Base-by-base conservation (phyloP, 1,284 basidiomycete genomes). In the Apiotrichum laibachii region DNA sequence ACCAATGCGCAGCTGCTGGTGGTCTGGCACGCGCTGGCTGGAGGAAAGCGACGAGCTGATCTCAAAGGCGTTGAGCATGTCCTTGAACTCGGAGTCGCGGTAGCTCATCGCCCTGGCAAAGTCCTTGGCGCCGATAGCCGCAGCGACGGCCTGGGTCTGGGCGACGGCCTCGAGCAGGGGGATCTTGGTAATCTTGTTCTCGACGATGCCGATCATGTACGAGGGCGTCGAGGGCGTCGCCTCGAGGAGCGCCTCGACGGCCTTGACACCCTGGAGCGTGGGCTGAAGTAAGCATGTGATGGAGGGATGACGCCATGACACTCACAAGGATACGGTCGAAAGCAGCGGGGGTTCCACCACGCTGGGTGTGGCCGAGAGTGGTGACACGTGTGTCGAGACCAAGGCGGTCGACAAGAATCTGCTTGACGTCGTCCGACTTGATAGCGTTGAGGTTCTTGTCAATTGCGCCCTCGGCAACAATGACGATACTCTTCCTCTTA, bases 401-500 rank as follows among this genome's bases (percentile, higher is more conserved):
- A 34, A 99, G 85, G 13, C 89, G 84, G 39, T 96, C 86, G 1
- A 88, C 82, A 10, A 99, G 85, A 35, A 98, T 86, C 35, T 91
- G 83, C 79, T 93, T 97, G 78, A 99, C 87, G 71, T 92, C 86
- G 45, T 92, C 90, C 7, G 92, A 85, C 55, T 84, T 88, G 78
- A 99, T 98, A 21, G 91, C 92, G 50, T 96, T 87, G 53, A 98
- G 84, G 65, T 91, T 82, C 55, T 82, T 81, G 76, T 98, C 95
- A 57, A 90, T 86, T 13, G 95, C 95, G 31, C 95, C 96, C 67
- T 99, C 95, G 3, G 96, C 95, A 42, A 99, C 88, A 65, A 99
- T 96, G 62, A 99, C 92, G 67, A 99, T 96, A 1, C 92, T 96
- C 81, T 96, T 98, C 70, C 95, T 87, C 80, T 99, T 99, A 44